Conservation (phyloP, 2,329 filamentous ascomycete species). For the Cadophora luteo-olivacea region DNA sequence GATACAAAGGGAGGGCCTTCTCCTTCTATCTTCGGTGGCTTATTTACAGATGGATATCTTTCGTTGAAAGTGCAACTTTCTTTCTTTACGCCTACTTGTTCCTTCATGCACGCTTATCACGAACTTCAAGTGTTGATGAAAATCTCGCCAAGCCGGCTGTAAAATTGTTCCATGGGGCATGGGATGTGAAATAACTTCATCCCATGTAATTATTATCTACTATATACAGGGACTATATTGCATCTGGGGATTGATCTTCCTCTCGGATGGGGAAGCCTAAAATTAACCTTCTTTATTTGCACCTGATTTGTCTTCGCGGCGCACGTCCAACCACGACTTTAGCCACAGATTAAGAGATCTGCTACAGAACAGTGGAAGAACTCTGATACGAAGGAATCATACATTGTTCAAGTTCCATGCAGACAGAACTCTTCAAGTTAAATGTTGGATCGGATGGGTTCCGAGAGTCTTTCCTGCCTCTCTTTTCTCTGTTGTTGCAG, state of each 20-base stretch:
- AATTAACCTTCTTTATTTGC: slow-evolving; percentile 2
- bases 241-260: not conserved
- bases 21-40: not conserved
- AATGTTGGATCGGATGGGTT: not conserved
- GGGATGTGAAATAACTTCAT: slow-evolving; percentile 6
- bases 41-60: not conserved
- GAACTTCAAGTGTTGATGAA: not conserved
- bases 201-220: slow-evolving; percentile 13
- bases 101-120: not conserved
- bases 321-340: slow-evolving; percentile 1
- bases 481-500: not conserved
- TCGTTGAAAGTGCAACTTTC: not conserved
- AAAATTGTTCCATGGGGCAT: not conserved
- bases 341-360: not conserved
- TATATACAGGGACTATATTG: slow-evolving; percentile 2
- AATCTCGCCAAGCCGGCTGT: slow-evolving; percentile 11
- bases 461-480: not conserved
- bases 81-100: not conserved
- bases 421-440: not conserved
- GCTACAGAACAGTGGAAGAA: not conserved
- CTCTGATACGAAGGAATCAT: not conserved
- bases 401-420: not conserved
- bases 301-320: slow-evolving; percentile 16
- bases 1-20: not conserved
- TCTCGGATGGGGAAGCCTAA: slow-evolving; percentile 18